Conservation (phyloP, 106 monocot genomes). For the Platanthera zijinensis region DNA sequence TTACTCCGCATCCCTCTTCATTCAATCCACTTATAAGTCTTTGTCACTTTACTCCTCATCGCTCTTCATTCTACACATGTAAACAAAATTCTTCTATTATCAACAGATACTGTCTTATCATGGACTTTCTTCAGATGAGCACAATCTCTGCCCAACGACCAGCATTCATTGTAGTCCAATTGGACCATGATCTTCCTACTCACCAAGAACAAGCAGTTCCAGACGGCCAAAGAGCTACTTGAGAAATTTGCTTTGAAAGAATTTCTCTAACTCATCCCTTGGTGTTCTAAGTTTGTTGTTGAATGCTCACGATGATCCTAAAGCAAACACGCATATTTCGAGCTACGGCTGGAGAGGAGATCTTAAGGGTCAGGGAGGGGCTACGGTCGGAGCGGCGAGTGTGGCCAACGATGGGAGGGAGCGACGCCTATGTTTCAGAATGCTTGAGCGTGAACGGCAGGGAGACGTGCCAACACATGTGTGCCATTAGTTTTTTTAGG, state of each 20-base stretch:
- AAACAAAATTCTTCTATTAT: slow-evolving; percentile 32
- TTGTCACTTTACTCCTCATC: no score
- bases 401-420: no score
- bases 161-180: slow-evolving; percentile 50
- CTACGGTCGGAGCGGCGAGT: no score
- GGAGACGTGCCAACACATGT: no score
- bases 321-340: slow-evolving; percentile 30
- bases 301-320: slow-evolving; percentile 19
- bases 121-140: slow-evolving; percentile 57
- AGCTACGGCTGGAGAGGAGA: no score
- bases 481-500: no score
- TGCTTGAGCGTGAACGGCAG: no score
- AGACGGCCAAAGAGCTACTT: slow-evolving; percentile 36
- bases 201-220: slow-evolving; percentile 25
- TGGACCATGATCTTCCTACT: slow-evolving; percentile 73
- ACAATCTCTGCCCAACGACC: slow-evolving; percentile 45
- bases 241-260: slow-evolving; percentile 28
- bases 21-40: no score
- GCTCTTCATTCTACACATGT: slow-evolving; percentile 41
- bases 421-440: no score
- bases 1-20: no score
- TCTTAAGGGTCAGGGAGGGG: no score
- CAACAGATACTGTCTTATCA: no score
- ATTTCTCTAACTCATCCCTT: slow-evolving; percentile 51
- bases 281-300: slow-evolving; percentile 38